Conservation (phyloP, 805 yeast species). For the Starmerella apis region DNA sequence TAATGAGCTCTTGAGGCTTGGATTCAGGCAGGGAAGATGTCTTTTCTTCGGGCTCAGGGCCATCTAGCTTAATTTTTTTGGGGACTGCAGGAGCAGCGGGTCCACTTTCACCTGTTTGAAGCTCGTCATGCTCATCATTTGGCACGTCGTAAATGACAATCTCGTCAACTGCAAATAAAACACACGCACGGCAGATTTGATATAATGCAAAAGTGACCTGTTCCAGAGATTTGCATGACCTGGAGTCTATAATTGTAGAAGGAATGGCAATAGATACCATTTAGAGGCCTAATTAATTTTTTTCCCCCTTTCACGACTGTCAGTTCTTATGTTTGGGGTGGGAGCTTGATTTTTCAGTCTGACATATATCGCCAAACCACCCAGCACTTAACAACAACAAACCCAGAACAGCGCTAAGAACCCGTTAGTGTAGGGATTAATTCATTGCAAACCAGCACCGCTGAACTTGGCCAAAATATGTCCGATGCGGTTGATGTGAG, state of each 20-base stretch:
- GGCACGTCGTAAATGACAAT: conserved; percentile 55
- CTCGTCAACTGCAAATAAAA: conserved; percentile 61
- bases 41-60: conserved; percentile 20
- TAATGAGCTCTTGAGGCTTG: conserved; percentile 18
- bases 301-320: too few species aligned
- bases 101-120: conserved; percentile 18
- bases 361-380: neutral
- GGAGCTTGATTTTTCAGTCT: conserved; percentile 1
- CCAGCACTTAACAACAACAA: neutral
- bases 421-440: neutral
- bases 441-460: neutral
- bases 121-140: too few species aligned
- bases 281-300: too few species aligned
- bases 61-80: conserved; percentile 28
- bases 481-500: conserved; percentile 16
- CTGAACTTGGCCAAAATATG: neutral
- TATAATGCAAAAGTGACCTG: conserved; percentile 66
- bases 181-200: conserved; percentile 68
- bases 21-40: conserved; percentile 2
- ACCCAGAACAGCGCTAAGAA: neutral
- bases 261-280: conserved; percentile 52
- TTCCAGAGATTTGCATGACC: conserved; percentile 53
- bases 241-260: conserved; percentile 45
- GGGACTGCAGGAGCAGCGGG: conserved; percentile 27
- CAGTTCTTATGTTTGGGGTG: neutral